phyloP scores from a whole-genome alignment of 2,329 filamentous ascomycete species.

The Cercospora zeae-maydis region DNA sequence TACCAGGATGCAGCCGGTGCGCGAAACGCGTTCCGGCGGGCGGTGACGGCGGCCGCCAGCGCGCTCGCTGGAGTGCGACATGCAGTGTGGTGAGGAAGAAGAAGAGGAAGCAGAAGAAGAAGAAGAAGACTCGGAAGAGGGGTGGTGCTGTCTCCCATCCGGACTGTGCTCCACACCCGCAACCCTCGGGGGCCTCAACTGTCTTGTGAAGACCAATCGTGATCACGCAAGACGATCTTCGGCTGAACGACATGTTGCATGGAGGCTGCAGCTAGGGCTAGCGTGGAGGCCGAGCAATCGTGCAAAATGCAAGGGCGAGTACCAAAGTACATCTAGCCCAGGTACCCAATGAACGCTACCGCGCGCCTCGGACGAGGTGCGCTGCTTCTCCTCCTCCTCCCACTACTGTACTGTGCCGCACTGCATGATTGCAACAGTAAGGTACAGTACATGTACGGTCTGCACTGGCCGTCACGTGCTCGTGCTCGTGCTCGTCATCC shows the following conservation, averaged over 20 bases:
- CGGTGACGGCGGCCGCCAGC: constrained; percentile 15
- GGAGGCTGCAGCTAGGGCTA: constrained; percentile 20
- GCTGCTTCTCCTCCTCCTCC: too few species aligned
- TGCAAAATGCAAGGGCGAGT: constrained; percentile 25
- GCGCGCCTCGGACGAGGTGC: too few species aligned
- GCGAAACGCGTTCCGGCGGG: constrained; percentile 17
- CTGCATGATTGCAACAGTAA: too few species aligned
- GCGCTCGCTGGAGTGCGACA: constrained; percentile 13
- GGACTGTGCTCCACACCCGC: constrained; percentile 20
- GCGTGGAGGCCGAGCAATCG: constrained; percentile 22
- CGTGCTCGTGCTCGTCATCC: neutral
- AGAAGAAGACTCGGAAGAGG: too few species aligned
- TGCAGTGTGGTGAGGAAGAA: constrained; percentile 13
- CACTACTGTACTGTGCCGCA: too few species aligned
- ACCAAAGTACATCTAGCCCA: constrained; percentile 23
- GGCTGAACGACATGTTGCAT: constrained; percentile 25
- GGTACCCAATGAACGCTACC: constrained; percentile 23
- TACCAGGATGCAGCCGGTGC: constrained; percentile 22
- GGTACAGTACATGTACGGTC: too few species aligned
- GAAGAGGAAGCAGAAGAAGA: too few species aligned
- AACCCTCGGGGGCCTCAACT: constrained; percentile 3
- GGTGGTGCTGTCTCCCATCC: neutral
- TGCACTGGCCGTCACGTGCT: constrained; percentile 7
- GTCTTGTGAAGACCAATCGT: constrained; percentile 16
- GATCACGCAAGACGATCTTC: constrained; percentile 17